A percentile compares a stretch with the other conserved stretches of the same genome.
Evolutionary conservation across 164 flowering plant genomes (phyloP).

Genomic region (Vitis rotundifolia): DNA sequence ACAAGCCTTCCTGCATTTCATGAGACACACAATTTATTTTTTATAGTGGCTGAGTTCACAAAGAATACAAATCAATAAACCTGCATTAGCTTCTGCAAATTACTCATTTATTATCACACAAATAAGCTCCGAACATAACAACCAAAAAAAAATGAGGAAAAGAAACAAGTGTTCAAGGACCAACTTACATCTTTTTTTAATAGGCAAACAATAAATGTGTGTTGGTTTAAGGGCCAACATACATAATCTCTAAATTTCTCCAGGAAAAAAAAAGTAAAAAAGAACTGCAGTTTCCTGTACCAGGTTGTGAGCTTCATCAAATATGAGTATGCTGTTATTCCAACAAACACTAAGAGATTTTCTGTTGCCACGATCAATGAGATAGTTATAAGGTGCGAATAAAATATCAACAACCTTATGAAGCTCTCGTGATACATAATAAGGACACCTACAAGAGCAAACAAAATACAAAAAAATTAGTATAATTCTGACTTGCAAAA

Average conservation of each 20-base stretch:
- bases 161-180: not conserved
- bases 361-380: constrained; percentile 71
- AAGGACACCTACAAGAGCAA: constrained; percentile 77
- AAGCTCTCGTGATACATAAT: constrained; percentile 83
- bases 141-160: not conserved
- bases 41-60: constrained; percentile 1
- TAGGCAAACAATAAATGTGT: too few relatives aligned
- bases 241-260: not conserved
- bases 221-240: not conserved
- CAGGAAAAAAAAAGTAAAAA: not conserved
- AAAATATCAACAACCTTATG: constrained; percentile 84
- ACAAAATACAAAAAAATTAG: not conserved
- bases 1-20: constrained; percentile 81
- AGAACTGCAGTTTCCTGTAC: constrained; percentile 35
- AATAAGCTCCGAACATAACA: not conserved
- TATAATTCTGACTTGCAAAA: not conserved
- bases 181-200: not conserved
- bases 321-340: constrained; percentile 74
- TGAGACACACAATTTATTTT: not conserved
- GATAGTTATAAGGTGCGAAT: constrained; percentile 97
- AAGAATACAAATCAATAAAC: not conserved
- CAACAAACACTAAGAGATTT: constrained; percentile 62
- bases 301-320: constrained; percentile 99
- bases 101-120: not conserved
- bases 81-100: not conserved